Evolutionary conservation across 2,329 filamentous ascomycete genomes (phyloP).

Genomic region (Pseudogymnoascus sp.): DNA sequence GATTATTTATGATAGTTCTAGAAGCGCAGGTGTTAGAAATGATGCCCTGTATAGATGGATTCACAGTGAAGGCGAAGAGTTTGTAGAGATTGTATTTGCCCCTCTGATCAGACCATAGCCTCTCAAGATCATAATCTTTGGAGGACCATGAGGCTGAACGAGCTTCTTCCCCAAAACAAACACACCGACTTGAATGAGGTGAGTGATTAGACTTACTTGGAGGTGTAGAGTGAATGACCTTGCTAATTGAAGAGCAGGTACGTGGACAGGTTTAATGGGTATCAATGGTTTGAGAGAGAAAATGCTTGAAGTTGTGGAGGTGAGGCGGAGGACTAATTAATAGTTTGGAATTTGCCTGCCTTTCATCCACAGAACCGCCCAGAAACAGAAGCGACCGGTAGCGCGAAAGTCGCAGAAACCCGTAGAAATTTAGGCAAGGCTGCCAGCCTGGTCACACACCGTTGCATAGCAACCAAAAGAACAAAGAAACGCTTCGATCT

Average conservation of each 20-base stretch:
- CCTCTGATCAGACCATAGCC: neutral
- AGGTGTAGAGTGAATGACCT: neutral
- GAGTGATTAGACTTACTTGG: slow-evolving; percentile 6
- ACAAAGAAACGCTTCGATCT: neutral
- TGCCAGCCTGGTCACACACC: slow-evolving; percentile 8
- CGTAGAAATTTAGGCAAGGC: slow-evolving; percentile 11
- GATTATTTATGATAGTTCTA: slow-evolving; percentile 18
- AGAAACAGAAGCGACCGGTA: slow-evolving; percentile 11
- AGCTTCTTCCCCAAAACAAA: slow-evolving; percentile 3
- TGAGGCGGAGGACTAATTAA: slow-evolving; percentile 11
- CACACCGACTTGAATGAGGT: neutral
- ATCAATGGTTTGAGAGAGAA: slow-evolving; percentile 10
- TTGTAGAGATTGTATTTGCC: neutral
- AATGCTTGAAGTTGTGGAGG: slow-evolving; percentile 7
- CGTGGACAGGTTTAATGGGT: slow-evolving; percentile 7
- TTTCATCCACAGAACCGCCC: slow-evolving; percentile 10
- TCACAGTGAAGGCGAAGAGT: neutral
- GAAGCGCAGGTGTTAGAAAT: slow-evolving; percentile 1
- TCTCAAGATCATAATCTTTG: neutral
- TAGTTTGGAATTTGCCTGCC: slow-evolving; percentile 11
- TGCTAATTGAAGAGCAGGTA: slow-evolving; percentile 11
- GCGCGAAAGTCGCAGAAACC: slow-evolving; percentile 12
- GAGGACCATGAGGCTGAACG: neutral
- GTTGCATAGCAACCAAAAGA: slow-evolving; percentile 5
- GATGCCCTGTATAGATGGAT: neutral